Percentiles rank a stretch among this genome's conserved stretches.
These are phyloP conservation scores for Sideroxylon spinosum DNA, from an alignment of 179 eudicot genomes.

Conservation along the genomic window DNA sequence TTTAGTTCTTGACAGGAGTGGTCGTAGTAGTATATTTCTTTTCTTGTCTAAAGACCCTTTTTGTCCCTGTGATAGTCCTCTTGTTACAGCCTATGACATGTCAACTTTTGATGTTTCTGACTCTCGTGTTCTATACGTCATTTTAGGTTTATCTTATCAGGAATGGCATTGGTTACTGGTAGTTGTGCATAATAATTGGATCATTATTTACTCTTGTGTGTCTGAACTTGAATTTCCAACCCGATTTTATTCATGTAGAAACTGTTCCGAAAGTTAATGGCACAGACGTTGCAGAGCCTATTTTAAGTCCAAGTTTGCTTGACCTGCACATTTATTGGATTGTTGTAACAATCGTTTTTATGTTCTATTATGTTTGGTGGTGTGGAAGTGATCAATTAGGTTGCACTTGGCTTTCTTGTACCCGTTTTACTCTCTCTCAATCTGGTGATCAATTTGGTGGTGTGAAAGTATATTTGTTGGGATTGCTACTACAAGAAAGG, in stretches of 20 bases:
- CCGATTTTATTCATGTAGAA: constrained; percentile 38
- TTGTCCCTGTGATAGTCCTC: not conserved
- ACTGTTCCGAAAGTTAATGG: constrained; percentile 73
- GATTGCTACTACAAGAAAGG: constrained; percentile 57
- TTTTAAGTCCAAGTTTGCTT: constrained; percentile 77
- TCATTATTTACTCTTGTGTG: too few relatives aligned
- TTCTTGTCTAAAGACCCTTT: not conserved
- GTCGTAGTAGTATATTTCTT: not conserved
- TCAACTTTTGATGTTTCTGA: not conserved
- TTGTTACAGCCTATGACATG: not conserved
- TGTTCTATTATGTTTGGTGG: constrained; percentile 97
- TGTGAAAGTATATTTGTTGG: constrained; percentile 93
- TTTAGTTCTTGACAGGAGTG: not conserved
- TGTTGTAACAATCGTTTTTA: constrained; percentile 78
- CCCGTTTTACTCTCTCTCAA: constrained; percentile 92
- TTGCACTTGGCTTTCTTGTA: constrained; percentile 93
- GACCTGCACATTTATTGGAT: constrained; percentile 96
- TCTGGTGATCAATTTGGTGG: too few relatives aligned
- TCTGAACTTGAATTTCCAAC: not conserved
- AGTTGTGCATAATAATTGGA: too few relatives aligned
- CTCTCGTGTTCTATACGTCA: too few relatives aligned
- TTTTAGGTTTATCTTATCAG: too few relatives aligned
- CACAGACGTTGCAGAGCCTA: constrained; percentile 56
- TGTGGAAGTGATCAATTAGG: constrained; percentile 93
- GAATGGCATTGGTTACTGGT: too few relatives aligned